Base-by-base conservation (phyloP, 371 early-diverging fungal genomes). In the Apophysomyces ossiformis region DNA sequence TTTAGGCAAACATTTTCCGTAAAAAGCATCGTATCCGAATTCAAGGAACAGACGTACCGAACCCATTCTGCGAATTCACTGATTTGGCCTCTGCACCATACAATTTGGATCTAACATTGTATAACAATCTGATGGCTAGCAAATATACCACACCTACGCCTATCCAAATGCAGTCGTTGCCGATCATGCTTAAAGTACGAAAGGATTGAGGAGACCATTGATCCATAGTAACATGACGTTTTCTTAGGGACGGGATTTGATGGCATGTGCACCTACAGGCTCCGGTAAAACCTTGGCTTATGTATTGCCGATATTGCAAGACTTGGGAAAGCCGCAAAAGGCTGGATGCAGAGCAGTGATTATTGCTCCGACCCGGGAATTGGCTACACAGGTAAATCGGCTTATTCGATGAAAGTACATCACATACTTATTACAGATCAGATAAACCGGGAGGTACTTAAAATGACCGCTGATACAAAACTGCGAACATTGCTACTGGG, bases 271-370 rank as follows among this genome's bases (percentile, higher is more conserved):
- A 0, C 93, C 95, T 32, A 98, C 99, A 1, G 97, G 99, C 70
- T 95, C 96, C n/a, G 99, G 99, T 75, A 99, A 99, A 83, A 99
- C 99, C 4, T 76, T 98, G 73, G 96, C 99, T 1, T 99, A 93
- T 72, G 68, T 96, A 37, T 74, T 99, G 21, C 98, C 99, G 2
- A 93, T 99, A 9, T 68, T 99, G 63, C 92, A 95, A 62, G 85
- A 90, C 61, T 75, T 96, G 58, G 87, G 91, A 57, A 78, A 84
- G 41, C 93, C 92, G 0, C 85, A 88, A 63, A 90, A 86, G 62
- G 85, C 79, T 4, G 94, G 96, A 6, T 89, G 92, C 70, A 85
- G 95, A 41, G 97, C 96, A 0, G 79, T 96, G 32, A 90, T 99
- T 59, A 92, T 99, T 37, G 89, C 96, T 18, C 99, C 99, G 0